These are phyloP conservation scores for Xerocomus amazonicus DNA, from an alignment of 1,284 basidiomycete genomes.

Conservation along the genomic window DNA sequence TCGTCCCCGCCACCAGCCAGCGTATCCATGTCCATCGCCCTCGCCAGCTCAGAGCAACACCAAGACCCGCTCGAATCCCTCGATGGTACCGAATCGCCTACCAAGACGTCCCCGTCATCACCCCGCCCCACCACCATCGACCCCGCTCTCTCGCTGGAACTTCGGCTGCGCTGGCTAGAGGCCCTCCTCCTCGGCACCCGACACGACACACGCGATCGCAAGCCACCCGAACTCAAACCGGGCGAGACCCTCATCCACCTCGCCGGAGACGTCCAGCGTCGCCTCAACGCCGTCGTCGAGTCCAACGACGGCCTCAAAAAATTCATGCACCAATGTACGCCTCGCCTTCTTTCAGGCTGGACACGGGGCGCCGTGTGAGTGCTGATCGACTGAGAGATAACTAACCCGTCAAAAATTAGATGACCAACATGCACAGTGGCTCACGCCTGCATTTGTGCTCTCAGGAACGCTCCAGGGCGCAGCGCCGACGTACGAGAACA, in stretches of 20 bases:
- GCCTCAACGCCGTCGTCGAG: slow-evolving; percentile 53
- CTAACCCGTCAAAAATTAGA: slow-evolving; percentile 43
- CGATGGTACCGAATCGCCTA: slow-evolving; percentile 27
- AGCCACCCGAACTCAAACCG: slow-evolving; percentile 36
- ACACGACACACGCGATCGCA: slow-evolving; percentile 37
- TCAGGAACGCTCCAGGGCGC: slow-evolving; percentile 49
- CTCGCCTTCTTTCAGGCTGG: background rate
- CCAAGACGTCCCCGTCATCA: slow-evolving; percentile 9
- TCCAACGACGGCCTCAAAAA: slow-evolving; percentile 65
- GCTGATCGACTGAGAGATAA: background rate
- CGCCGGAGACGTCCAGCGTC: slow-evolving; percentile 57
- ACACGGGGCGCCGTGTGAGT: background rate
- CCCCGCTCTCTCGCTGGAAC: slow-evolving; percentile 62
- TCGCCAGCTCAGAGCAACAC: slow-evolving; percentile 17
- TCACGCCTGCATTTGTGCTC: slow-evolving; percentile 70
- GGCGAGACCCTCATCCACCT: slow-evolving; percentile 55
- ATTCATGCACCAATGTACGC: slow-evolving; percentile 68
- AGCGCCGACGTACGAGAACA: slow-evolving; percentile 52
- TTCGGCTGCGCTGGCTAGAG: slow-evolving; percentile 73
- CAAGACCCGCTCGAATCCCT: slow-evolving; percentile 29
- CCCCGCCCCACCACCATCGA: slow-evolving; percentile 42
- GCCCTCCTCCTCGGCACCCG: slow-evolving; percentile 66
- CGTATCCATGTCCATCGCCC: slow-evolving; percentile 17
- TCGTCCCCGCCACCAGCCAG: slow-evolving; percentile 51
- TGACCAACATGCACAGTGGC: slow-evolving; percentile 66